Evolutionary conservation across 345 rosid genomes (phyloP).

Genomic region (Cardiospermum halicacabum): DNA sequence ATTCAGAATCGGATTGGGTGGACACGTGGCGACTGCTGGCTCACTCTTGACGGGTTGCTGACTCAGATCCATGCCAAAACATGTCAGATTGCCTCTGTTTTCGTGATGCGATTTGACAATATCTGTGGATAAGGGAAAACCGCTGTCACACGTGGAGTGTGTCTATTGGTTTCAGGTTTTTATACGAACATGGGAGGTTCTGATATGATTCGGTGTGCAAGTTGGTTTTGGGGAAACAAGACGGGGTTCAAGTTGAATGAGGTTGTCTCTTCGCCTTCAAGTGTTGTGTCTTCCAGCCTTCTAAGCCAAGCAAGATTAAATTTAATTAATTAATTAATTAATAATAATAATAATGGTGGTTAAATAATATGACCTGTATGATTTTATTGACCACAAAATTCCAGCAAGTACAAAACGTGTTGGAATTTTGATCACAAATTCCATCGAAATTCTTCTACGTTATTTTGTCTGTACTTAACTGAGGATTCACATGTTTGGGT

Average conservation of each 20-base stretch:
- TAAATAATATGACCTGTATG: too few relatives aligned
- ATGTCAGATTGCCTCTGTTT: constrained; percentile 3
- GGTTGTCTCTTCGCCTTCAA: not conserved
- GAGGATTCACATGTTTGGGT: too few relatives aligned
- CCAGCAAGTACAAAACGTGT: not conserved
- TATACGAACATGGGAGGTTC: not conserved
- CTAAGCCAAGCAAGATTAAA: too few relatives aligned
- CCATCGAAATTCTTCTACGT: too few relatives aligned
- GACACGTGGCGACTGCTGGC: constrained; percentile 23
- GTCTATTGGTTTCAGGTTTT: not conserved
- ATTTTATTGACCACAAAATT: not conserved
- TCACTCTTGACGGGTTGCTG: constrained; percentile 20
- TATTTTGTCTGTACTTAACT: too few relatives aligned
- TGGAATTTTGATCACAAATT: not conserved
- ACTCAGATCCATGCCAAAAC: constrained; percentile 31
- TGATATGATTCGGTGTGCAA: too few relatives aligned
- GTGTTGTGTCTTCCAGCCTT: not conserved
- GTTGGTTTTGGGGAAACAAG: too few relatives aligned
- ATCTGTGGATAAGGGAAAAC: not conserved
- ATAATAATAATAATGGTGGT: too few relatives aligned
- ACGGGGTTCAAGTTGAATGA: not conserved
- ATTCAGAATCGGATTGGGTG: not conserved
- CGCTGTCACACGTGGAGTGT: not conserved
- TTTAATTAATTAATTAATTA: too few relatives aligned
- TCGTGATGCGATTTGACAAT: too few relatives aligned